Evolutionary conservation across 257 asterid genomes (phyloP).

Genomic region (Solanum bulbocastanum): DNA sequence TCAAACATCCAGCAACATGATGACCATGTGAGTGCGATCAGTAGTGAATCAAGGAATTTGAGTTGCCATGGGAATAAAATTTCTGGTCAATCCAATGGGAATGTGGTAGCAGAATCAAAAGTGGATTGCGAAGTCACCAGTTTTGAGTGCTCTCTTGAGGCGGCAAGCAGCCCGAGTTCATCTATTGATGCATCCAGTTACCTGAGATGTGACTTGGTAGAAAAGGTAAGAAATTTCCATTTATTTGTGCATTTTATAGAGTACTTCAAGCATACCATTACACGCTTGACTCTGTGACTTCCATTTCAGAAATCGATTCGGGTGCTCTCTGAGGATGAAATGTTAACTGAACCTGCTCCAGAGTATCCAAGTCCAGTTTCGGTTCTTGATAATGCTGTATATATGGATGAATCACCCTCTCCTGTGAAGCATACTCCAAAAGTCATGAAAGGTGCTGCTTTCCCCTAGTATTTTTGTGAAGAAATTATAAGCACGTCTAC

Average conservation of each 20-base stretch:
- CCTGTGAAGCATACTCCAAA: constrained; percentile 44
- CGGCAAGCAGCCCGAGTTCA: constrained; percentile 19
- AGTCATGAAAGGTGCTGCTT: constrained; percentile 44
- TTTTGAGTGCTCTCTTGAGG: constrained; percentile 25
- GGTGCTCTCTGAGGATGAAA: constrained; percentile 36
- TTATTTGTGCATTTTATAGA: not conserved
- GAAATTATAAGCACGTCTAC: not conserved
- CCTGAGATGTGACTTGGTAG: constrained; percentile 13
- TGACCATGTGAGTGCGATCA: constrained; percentile 37
- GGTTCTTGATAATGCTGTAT: constrained; percentile 52
- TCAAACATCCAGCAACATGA: constrained; percentile 25
- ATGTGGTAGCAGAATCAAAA: constrained; percentile 15
- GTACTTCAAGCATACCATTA: not conserved
- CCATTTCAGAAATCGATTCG: constrained; percentile 44
- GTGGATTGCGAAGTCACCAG: constrained; percentile 22
- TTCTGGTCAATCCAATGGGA: constrained; percentile 29
- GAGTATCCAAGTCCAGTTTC: constrained; percentile 87
- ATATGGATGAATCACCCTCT: constrained; percentile 47
- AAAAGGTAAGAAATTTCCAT: constrained; percentile 29
- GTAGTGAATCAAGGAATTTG: constrained; percentile 23
- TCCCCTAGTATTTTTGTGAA: not conserved
- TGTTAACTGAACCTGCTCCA: constrained; percentile 29
- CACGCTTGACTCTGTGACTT: not conserved
- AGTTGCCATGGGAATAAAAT: constrained; percentile 24
- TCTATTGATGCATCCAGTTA: constrained; percentile 15